Base-by-base conservation (phyloP, 2,329 filamentous ascomycete species). In the Colletotrichum eremochloae region DNA sequence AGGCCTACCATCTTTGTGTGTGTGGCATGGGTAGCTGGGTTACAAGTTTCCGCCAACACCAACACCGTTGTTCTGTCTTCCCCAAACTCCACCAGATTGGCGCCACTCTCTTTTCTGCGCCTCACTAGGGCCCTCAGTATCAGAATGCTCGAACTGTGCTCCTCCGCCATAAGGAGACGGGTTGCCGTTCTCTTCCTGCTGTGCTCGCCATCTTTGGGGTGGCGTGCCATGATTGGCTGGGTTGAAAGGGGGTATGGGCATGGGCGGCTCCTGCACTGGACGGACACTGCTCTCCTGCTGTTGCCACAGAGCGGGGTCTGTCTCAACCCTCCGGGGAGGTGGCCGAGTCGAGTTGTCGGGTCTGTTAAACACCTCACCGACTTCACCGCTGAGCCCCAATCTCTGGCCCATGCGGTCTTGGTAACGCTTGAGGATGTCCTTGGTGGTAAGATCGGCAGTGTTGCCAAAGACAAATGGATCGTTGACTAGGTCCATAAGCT, bases 401-500 rank as follows among this genome's bases (percentile, higher is more conserved):
- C 91, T 83, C 55, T 86, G 84, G 8, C 86, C 86, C 67, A 84
- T 83, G 74, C 96, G 92, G 78, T 97, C 94, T 62, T 95, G 95
- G 82, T 97, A 98, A 68, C 94, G 91, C 81, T 96, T 97, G 63
- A 99, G 87, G 67, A 99, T 98, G 78, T 99, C 96, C 82, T 99
- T 99, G 7, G 95, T 97, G 1, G 96, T 98, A 74, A 98, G 92
- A 72, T 99, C 96, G 57, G 93, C 92, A 75, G 89, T 92, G 78
- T 91, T 93, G 80, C 92, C 94, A 82, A 97, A 96, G 63, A 97
- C 89, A 31, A 89, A 89, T 5, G 92, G 92, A 81, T 99, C 96
- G 79, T 92, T 94, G 36, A 98, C 87, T 64, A 98, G 91, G 65
- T 93, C 92, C 78, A 95, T 91, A 36, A 99, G 88, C 79, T 98